Base-by-base conservation (phyloP, 352 stramenopile species). In the Thraustochytrium striatum region DNA sequence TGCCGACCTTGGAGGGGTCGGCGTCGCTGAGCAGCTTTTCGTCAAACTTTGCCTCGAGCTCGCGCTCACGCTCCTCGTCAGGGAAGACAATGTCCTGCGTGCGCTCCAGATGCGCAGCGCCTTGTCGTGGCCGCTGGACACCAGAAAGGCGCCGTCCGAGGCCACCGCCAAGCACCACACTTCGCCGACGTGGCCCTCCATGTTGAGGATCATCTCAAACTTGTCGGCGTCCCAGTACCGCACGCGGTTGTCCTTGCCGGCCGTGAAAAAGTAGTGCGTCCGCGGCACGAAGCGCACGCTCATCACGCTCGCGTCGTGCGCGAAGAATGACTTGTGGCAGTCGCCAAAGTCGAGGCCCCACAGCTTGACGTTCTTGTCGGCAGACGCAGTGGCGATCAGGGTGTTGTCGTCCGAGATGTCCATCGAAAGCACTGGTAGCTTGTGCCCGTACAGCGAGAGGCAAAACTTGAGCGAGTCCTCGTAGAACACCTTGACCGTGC, bases 401-500 rank as follows among this genome's bases (percentile, higher is more conserved):
- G 91, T 88, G 84, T 98, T 93, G 85, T 99, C 97, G 50, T 93
- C 91, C 33, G 92, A 97, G 62, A 98, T 98, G 85, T 98, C 95
- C 86, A 99, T 93, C 7, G 92, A 93, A 83, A 99, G 92, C 13
- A 98, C 96, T 0, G 96, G 96, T 58, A 99, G 88, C 79, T 98
- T 98, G 86, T 99, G 97, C 11, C 97, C 97, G 84, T 99, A 99
- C 3, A 99, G 84, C 79, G 90, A 97, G 58, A 99, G 85, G 69
- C 98, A 98, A 84, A 99, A 99, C 86, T 99, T 99, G 61, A 99
- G 89, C 25, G 94, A 97, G 88, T 99, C 97, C 81, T 99, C 94
- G 85, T 98, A 98, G 85, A 99, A 99, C 11, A 99, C 94, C 84
- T 99, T 99, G 62, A 99, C 94, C 0, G 94, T 99, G 78, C 89